Conservation (phyloP, 768 basidiomycete genomes). For the Lactarius hatsudake region DNA sequence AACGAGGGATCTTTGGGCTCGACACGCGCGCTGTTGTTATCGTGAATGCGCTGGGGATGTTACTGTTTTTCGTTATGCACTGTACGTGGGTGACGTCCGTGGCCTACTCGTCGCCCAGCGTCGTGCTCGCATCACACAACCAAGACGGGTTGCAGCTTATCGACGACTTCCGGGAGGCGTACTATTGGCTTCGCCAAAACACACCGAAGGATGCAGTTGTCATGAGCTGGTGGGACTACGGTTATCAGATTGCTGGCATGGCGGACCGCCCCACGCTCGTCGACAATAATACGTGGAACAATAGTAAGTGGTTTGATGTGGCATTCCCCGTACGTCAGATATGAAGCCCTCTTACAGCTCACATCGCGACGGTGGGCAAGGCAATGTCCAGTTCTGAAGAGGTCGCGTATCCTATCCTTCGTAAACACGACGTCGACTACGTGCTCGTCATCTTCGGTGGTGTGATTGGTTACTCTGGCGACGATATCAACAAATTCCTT, state of each 20-base stretch:
- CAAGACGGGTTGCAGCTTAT: constrained; percentile 93
- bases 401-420: constrained; percentile 92
- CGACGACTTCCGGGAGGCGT: constrained; percentile 98
- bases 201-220: constrained; percentile 89
- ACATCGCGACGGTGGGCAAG: constrained; percentile 98
- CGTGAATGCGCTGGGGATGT: constrained; percentile 69
- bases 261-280: constrained; percentile 94
- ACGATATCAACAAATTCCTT: constrained; percentile 99
- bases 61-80: constrained; percentile 90
- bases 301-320: constrained; percentile 60
- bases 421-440: constrained; percentile 97
- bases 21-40: constrained; percentile 80
- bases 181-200: constrained; percentile 98
- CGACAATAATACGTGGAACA: constrained; percentile 99
- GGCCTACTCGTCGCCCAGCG: constrained; percentile 97
- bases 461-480: constrained; percentile 93
- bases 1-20: constrained; percentile 72
- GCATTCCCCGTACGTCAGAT: neutral
- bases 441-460: constrained; percentile 97
- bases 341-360: constrained; percentile 48
- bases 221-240: constrained; percentile 99
- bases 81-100: constrained; percentile 95
- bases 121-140: constrained; percentile 79
- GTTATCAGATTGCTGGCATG: constrained; percentile 99
- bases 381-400: constrained; percentile 96